phyloP scores from a whole-genome alignment of 352 stramenopile species.

The Phytophthora ohioensis region DNA sequence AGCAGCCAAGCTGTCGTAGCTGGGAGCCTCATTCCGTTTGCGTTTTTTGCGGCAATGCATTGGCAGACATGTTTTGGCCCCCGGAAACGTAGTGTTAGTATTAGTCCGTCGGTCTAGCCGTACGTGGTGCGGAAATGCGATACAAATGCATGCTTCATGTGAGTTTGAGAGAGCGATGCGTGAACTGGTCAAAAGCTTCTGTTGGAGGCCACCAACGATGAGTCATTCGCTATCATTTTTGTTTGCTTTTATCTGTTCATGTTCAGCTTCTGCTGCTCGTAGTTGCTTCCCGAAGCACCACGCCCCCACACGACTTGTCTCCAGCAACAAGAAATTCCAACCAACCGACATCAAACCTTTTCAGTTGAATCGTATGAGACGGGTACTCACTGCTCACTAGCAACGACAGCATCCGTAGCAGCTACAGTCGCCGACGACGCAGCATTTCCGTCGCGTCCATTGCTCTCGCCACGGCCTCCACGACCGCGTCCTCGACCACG shows the following conservation, averaged over 20 bases:
- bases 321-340: conserved; percentile 31
- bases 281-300: conserved; percentile 11
- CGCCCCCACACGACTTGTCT: conserved; percentile 17
- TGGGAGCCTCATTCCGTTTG: conserved; percentile 17
- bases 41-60: conserved; percentile 22
- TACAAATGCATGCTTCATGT: conserved; percentile 32
- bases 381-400: conserved; percentile 17
- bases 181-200: background rate
- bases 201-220: conserved; percentile 5
- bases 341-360: conserved; percentile 34
- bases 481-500: conserved; percentile 42
- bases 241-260: conserved; percentile 35
- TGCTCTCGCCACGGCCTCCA: conserved; percentile 26
- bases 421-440: conserved; percentile 5
- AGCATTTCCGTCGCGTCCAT: conserved; percentile 20
- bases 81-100: conserved; percentile 36
- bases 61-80: conserved; percentile 17
- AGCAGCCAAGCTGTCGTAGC: conserved; percentile 17
- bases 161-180: background rate
- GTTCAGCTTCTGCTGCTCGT: conserved; percentile 16
- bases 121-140: conserved; percentile 14
- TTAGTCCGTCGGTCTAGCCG: conserved; percentile 26
- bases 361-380: conserved; percentile 26
- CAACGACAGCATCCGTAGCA: conserved; percentile 15
- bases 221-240: conserved; percentile 38